Base-by-base conservation (phyloP, 306 rosid species). In the Dalbergia oliveri region DNA sequence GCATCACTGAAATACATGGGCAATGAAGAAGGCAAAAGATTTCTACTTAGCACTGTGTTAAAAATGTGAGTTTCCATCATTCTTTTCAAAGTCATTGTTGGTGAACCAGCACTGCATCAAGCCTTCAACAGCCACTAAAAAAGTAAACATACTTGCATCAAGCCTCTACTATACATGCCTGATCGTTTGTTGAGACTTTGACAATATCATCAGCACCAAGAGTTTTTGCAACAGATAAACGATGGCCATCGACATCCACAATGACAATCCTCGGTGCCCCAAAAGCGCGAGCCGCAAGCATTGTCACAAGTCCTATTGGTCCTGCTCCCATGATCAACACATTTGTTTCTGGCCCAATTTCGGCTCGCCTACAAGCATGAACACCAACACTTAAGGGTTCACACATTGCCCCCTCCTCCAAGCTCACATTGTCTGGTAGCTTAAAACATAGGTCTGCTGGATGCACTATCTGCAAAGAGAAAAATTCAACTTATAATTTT, bases 321-420 rank as follows among this genome's bases (percentile, higher is more conserved):
- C 98, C 98, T 13, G 98, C 97, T 83, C 93, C 97, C 92, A 94
- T 88, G 79, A 91, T 66, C 94, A 94, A 66, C 53, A 94, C 92
- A 81, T 88, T 92, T 33, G 90, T 92, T 70, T 92, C 97, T 3
- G 97, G 97, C 58, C 98, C 94, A 59, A 92, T 81, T 75, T 85
- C 81, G 44, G 97, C 97, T 78, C 98, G 82, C 54, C 98, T 88
- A 77, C 98, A 92, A 72, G 97, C 97, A 88, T 94, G 98, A 80
- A 94, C 92, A 12, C 98, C 97, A 9, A 94, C 98, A 73, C 97
- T 94, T 9, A 91, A 83, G 72, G 97, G 98, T 81, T 94, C 98
- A 31, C 98, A 94, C 97, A 94, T 90, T 64, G 97, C 98, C 57
- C 98, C 98, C 80, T 92, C 98, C 82, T 94, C 98, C 83, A 92